A percentile compares a stretch with the other conserved stretches of the same genome.
Evolutionary conservation across 805 yeast genomes (phyloP).

Genomic region (Metschnikowia santaceciliae): DNA sequence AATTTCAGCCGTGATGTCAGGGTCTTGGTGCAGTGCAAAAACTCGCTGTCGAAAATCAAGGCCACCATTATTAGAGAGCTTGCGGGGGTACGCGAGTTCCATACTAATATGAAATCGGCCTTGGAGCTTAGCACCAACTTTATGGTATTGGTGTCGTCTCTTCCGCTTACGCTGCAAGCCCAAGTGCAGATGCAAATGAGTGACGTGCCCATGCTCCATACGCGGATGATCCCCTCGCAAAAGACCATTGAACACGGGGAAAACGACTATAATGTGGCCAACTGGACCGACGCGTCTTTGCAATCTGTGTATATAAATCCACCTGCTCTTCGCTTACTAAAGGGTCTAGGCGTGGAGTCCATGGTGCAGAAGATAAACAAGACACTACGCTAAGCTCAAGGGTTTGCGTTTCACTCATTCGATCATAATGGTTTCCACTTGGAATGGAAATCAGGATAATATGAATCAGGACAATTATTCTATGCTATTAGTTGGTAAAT

Average conservation of each 20-base stretch:
- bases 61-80: constrained; percentile 50
- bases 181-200: constrained; percentile 42
- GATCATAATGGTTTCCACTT: too few species aligned
- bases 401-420: too few species aligned
- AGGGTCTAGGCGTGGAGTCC: constrained; percentile 28
- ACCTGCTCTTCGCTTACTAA: constrained; percentile 30
- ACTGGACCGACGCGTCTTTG: constrained; percentile 38
- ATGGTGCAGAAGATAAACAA: not conserved
- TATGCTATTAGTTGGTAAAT: too few species aligned
- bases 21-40: constrained; percentile 55
- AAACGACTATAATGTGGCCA: constrained; percentile 27
- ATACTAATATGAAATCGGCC: constrained; percentile 21
- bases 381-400: not conserved
- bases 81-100: constrained; percentile 46
- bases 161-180: constrained; percentile 46
- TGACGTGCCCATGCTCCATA: constrained; percentile 43
- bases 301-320: constrained; percentile 36
- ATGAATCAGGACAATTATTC: too few species aligned
- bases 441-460: too few species aligned
- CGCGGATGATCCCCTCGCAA: constrained; percentile 34
- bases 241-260: constrained; percentile 9
- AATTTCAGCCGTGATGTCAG: constrained; percentile 28
- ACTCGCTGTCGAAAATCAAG: constrained; percentile 40
- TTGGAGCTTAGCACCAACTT: constrained; percentile 22
- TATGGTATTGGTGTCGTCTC: constrained; percentile 46